These are phyloP conservation scores for Phytophthora pseudosyringae DNA, from an alignment of 352 stramenopile genomes.

Conservation along the genomic window DNA sequence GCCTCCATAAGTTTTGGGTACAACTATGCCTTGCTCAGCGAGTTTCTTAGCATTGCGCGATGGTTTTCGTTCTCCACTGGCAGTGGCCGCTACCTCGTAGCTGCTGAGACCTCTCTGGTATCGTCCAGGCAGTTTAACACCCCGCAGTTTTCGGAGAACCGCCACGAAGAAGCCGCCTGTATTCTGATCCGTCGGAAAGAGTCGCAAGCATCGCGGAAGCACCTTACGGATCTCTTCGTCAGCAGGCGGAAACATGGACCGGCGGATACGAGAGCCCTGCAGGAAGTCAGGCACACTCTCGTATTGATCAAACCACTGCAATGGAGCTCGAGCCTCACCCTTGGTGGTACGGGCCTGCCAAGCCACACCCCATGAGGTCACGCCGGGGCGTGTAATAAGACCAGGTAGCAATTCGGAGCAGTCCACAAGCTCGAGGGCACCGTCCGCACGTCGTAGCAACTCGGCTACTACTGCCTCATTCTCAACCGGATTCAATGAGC, in stretches of 20 bases:
- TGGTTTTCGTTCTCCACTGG: slow-evolving; percentile 24
- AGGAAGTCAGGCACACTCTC: slow-evolving; percentile 59
- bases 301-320: slow-evolving; percentile 68
- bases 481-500: slow-evolving; percentile 98
- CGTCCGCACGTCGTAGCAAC: slow-evolving; percentile 89
- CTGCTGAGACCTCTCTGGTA: slow-evolving; percentile 49
- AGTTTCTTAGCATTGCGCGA: slow-evolving; percentile 21
- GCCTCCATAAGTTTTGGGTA: background rate
- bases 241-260: slow-evolving; percentile 87
- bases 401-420: slow-evolving; percentile 54
- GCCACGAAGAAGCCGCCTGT: slow-evolving; percentile 98
- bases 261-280: slow-evolving; percentile 63
- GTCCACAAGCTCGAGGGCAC: slow-evolving; percentile 91
- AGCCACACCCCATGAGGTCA: slow-evolving; percentile 66
- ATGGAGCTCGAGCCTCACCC: slow-evolving; percentile 20
- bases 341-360: slow-evolving; percentile 63
- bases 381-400: slow-evolving; percentile 53
- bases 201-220: slow-evolving; percentile 64
- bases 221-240: slow-evolving; percentile 57
- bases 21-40: slow-evolving; percentile 3
- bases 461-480: slow-evolving; percentile 96
- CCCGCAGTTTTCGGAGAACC: slow-evolving; percentile 86
- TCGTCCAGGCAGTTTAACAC: slow-evolving; percentile 36
- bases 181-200: slow-evolving; percentile 98
- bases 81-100: slow-evolving; percentile 51